Base-by-base conservation (phyloP, 2,329 filamentous ascomycete genomes). In the Sclerotinia minor region DNA sequence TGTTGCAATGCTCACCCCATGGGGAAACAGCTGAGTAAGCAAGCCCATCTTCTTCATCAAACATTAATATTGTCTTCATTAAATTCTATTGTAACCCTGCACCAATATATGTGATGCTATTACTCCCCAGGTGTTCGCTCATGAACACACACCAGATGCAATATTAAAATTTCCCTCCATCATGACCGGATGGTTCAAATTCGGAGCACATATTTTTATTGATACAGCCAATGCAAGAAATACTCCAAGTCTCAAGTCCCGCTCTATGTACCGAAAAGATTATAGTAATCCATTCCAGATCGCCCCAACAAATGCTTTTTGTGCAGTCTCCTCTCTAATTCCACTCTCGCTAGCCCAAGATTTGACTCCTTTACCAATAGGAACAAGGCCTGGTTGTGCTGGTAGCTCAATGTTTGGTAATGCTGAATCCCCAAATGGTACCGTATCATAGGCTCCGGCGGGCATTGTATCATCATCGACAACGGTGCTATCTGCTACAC, bases 401-500 rank as follows among this genome's bases (percentile, higher is more conserved):
- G 21, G 29, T 15, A 50, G 24, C 19, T 38, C 54, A 11, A 67
- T 19, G 45, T 60, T 67, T 35, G 64, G 54, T 13, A 52, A 15
- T 15, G 64, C 64, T 4, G 47, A 52, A 52, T 44, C 47, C 7
- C 54, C 26, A 21, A 67, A 60, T 44, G 64, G 54, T 19, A 61
- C 55, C 4, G 64, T 67, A 32, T 67, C 64, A 19, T 61, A 67
- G 21, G 64, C 55, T 6, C 55, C 47, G 2, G 35, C 6, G 2
- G 64, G 15, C n/a, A 67, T 67, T 8, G 55, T 67, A 44, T 52
- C 1, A 5, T 67, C 47, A 17, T 17, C 47, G 8, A 17, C 24
- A 9, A 67, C 35, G 8, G 64, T 8, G 19, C 64, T 67, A 41
- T 74, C 74, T 32, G 70, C 70, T 49, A 77, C 76, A 71, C 79